Evolutionary conservation across 768 basidiomycete genomes (phyloP), one percentile per base, ranked within the genome.

Genomic region (Melanogaster broomeanus): DNA sequence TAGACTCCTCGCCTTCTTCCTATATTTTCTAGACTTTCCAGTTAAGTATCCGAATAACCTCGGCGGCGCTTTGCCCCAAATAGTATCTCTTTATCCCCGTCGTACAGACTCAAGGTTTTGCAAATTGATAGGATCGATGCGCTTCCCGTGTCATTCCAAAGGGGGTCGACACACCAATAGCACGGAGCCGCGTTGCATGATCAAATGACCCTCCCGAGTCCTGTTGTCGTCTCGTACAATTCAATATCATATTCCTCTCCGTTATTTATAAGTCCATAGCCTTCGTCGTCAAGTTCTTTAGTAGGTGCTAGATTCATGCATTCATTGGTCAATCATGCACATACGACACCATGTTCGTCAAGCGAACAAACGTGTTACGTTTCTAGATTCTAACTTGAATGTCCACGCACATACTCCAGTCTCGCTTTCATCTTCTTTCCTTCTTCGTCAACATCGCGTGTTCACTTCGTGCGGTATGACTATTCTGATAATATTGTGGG

Each of bases 111-210:
- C 51, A 37, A 28, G 43, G 22, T 41, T 48, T 56, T 57, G 21
- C 48, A 54, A 54, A 55, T 54, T 56, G 38, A 48, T 48, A 22
- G 35, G 25, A 44, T 50, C 49, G 27, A 12, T 27, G 41, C 33
- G 33, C 33, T 25, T 24, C 40, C 40, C 40, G 24, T 24, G 6
- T 34, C 16, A n/a, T n/a, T n/a, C n/a, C n/a, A n/a, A n/a, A n/a
- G n/a, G n/a, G n/a, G n/a, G n/a, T n/a, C n/a, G n/a, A n/a, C n/a
- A n/a, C n/a, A n/a, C n/a, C n/a, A n/a, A n/a, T n/a, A n/a, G n/a
- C n/a, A n/a, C n/a, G 13, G 35, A n/a, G 35, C 10, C 13, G 35
- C 10, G 35, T 16, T 16, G 33, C 12, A 16, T 4, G 11, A 34
- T 34, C 33, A 34, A 34, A 34, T 34, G 33, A 34, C 33, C 4